Percentiles rank a stretch among this genome's conserved stretches.
Evolutionary conservation across 345 rosid species (phyloP).

Genomic region (Rubroshorea leprosula): DNA sequence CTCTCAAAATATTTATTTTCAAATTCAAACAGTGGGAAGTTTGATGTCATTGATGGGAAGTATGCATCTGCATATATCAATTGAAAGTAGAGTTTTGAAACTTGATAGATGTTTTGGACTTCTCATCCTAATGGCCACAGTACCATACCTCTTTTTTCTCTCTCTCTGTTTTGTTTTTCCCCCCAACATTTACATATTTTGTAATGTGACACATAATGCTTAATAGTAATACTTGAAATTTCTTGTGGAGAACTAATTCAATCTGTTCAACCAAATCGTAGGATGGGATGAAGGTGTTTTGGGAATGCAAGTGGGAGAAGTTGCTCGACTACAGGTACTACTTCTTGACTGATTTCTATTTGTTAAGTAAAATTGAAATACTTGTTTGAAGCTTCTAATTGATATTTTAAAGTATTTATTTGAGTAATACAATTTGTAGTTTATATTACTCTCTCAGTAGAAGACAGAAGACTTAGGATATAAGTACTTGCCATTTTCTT

Average conservation of each 20-base stretch:
- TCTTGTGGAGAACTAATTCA: background rate
- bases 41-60: background rate
- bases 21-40: background rate
- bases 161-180: no score
- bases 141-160: background rate
- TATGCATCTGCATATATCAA: background rate
- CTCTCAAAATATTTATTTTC: background rate
- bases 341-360: background rate
- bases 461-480: background rate
- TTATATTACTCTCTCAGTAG: background rate
- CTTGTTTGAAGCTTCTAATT: background rate
- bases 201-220: background rate
- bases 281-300: conserved; percentile 99
- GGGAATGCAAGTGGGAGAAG: conserved; percentile 94
- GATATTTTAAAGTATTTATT: background rate
- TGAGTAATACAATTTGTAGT: background rate
- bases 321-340: conserved; percentile 84
- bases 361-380: background rate
- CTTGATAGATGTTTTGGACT: background rate
- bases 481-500: background rate
- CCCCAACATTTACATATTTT: background rate
- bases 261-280: conserved; percentile 24
- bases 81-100: background rate
- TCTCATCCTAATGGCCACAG: background rate
- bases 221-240: background rate